Base-by-base conservation (phyloP, 1,284 basidiomycete species). In the Trichosporon ovoides region DNA sequence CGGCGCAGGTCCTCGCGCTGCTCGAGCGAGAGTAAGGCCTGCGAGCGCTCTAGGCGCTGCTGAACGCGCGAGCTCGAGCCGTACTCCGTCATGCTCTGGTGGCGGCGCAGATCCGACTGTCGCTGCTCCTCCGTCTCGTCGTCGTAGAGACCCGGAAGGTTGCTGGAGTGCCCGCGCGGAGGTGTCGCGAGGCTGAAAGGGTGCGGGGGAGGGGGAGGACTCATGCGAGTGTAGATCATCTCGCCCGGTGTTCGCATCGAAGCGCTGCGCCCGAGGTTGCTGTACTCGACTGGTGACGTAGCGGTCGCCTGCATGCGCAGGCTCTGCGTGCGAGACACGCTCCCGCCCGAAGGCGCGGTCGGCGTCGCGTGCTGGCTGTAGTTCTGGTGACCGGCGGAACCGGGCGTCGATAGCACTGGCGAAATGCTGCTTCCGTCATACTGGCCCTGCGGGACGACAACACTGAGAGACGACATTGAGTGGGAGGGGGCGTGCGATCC, bases 71-170 rank as follows among this genome's bases (percentile, higher is more conserved):
- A 65, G 11, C 66, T 67, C 9, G 68, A 61, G 10, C 72, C 72
- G 50, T 75, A 76, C 38, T 73, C 66, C 9, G 69, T 74, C 46
- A 78, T 66, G n/a, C 69, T 72, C 58, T 77, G 74, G 64, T 76
- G 74, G 11, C 76, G 71, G 56, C 68, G 70, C 48, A 78, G 57
- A 53, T 73, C 72, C 10, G 68, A 63, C 43, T 48, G 24, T 61
- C 67, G 14, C 46, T 55, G 43, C 19, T 53, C 48, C 14, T 58
- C 56, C 34, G 53, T 40, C 34, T 58, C 56, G 28, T 63, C 57
- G 13, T 36, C 53, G 37, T 38, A 56, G 16, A 33, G 55, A 13
- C 7, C 66, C 58, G 22, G 68, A 50, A 61, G 24, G 71, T 71
- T 18, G 67, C 69, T 19, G 67, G 67, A 28, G 69, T 70, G 13